Conservation (phyloP, 2,329 filamentous ascomycete genomes). For the Pseudogymnoascus sp. region DNA sequence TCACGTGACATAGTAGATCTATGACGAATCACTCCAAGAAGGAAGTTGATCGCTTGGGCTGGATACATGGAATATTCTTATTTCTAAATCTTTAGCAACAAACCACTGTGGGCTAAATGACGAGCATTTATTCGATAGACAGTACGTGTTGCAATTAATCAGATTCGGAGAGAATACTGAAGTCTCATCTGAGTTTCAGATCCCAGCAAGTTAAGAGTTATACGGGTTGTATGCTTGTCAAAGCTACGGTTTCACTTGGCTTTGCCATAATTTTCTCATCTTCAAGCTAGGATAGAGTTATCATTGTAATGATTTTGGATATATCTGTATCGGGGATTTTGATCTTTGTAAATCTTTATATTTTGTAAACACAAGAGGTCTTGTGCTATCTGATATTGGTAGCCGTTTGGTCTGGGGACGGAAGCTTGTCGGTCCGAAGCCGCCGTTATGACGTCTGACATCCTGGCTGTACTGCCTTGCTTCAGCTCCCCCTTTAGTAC, state of each 20-base stretch:
- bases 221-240: background rate
- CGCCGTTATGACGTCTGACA: background rate
- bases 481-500: slow-evolving; percentile 6
- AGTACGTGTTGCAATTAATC: background rate
- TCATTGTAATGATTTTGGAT: background rate
- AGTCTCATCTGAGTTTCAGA: slow-evolving; percentile 7
- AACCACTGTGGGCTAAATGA: background rate
- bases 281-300: too few species aligned
- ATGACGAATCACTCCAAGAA: background rate
- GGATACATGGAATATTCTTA: background rate
- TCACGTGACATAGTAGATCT: background rate
- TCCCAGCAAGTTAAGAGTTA: background rate
- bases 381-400: background rate
- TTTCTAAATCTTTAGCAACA: background rate
- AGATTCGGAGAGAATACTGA: background rate
- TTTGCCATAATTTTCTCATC: background rate
- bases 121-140: background rate
- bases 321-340: background rate
- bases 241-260: background rate
- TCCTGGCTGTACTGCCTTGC: background rate
- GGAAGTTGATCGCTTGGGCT: background rate
- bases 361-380: background rate
- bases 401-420: background rate
- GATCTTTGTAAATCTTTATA: background rate
- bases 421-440: slow-evolving; percentile 1